Percentiles rank a stretch among this genome's conserved stretches.
These are phyloP conservation scores for Eutrema yunnanense DNA, from an alignment of 345 rosid species.

Conservation along the genomic window DNA sequence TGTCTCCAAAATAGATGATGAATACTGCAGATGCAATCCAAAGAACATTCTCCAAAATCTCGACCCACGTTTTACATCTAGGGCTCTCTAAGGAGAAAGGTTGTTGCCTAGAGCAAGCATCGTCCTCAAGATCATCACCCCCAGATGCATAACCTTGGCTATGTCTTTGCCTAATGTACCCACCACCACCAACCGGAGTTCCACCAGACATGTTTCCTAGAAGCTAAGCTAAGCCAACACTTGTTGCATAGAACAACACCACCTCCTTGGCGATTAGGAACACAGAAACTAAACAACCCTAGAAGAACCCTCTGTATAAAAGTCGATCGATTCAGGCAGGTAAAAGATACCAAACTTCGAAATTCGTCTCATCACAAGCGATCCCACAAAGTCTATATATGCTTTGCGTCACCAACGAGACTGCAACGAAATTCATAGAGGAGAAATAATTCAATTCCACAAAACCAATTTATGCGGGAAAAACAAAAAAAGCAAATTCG, in stretches of 20 bases:
- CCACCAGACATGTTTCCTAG: slow-evolving; percentile 81
- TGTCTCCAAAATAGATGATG: slow-evolving; percentile 76
- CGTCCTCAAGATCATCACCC: slow-evolving; percentile 87
- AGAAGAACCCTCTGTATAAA: background rate
- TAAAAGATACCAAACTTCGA: background rate
- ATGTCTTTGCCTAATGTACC: slow-evolving; percentile 90
- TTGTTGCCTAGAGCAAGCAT: slow-evolving; percentile 74
- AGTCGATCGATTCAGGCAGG: background rate
- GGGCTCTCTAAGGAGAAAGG: slow-evolving; percentile 40
- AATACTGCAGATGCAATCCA: slow-evolving; percentile 83
- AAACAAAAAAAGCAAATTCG: background rate
- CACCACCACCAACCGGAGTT: slow-evolving; percentile 81
- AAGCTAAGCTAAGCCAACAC: background rate
- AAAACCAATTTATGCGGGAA: too few relatives aligned
- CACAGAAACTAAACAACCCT: background rate
- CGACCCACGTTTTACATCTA: slow-evolving; percentile 52
- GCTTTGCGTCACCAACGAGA: background rate
- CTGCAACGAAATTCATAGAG: background rate
- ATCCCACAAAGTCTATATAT: background rate
- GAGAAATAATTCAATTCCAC: background rate
- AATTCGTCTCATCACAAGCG: slow-evolving; percentile 10
- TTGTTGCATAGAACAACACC: background rate
- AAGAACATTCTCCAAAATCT: slow-evolving; percentile 66
- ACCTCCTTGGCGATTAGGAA: background rate
- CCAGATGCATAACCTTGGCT: slow-evolving; percentile 89